Conservation (phyloP, 768 basidiomycete genomes). For the Boletus insuetus region DNA sequence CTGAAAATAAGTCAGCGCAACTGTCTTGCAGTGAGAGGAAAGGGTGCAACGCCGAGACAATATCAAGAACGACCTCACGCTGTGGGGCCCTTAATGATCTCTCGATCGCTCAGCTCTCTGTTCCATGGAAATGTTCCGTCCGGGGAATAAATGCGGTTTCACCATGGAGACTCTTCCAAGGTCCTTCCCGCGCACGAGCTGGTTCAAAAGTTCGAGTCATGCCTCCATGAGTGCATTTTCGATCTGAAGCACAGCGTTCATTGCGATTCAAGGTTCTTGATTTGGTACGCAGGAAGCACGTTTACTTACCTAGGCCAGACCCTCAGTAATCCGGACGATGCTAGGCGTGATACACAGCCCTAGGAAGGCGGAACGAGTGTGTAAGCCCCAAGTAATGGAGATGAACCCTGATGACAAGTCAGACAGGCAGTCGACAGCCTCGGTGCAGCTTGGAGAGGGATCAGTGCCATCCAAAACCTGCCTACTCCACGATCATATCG, state of each 20-base stretch:
- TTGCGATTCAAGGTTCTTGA: constrained; percentile 11
- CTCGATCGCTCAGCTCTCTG: constrained; percentile 73
- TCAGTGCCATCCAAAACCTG: constrained; percentile 1
- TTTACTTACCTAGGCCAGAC: constrained; percentile 65
- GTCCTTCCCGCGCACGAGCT: constrained; percentile 45
- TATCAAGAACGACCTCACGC: constrained; percentile 55
- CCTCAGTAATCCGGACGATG: constrained; percentile 77
- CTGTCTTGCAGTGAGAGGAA: constrained; percentile 4
- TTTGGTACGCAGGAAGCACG: constrained; percentile 10
- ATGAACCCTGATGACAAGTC: neutral
- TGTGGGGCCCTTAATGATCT: constrained; percentile 66
- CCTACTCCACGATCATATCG: constrained; percentile 9
- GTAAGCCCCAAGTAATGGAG: neutral
- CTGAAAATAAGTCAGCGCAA: constrained; percentile 11
- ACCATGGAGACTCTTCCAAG: constrained; percentile 27
- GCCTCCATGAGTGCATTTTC: constrained; percentile 74
- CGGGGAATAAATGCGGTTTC: constrained; percentile 42
- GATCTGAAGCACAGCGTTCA: constrained; percentile 46
- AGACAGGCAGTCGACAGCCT: neutral
- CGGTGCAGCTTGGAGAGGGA: neutral
- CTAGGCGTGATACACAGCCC: constrained; percentile 68
- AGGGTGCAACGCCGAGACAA: constrained; percentile 69
- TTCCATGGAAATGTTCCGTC: constrained; percentile 61
- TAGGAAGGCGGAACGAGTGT: constrained; percentile 48
- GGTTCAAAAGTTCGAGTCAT: constrained; percentile 84